Conservation (phyloP, 176 grass and related monocot genomes). For the Alloteropsis semialata region DNA sequence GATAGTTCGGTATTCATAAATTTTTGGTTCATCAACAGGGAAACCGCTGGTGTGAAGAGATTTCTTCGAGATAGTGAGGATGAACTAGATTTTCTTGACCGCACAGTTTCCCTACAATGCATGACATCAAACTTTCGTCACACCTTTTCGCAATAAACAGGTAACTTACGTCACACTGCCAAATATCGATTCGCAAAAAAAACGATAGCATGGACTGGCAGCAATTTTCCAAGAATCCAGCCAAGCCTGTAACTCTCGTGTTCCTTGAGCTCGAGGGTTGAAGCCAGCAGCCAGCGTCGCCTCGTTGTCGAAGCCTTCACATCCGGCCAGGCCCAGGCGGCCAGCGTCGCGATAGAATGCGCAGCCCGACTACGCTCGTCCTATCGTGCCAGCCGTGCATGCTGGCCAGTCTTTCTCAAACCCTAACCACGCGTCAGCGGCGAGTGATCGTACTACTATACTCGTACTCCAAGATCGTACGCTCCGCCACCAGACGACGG, state of each 20-base stretch:
- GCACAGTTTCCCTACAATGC: not conserved
- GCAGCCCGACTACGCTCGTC: not conserved
- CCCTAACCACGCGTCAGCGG: not conserved
- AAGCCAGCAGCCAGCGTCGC: not conserved
- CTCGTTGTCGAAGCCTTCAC: slow-evolving; percentile 27
- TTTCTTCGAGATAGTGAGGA: no score
- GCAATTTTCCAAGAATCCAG: not conserved
- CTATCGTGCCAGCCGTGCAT: not conserved
- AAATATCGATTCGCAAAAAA: not conserved
- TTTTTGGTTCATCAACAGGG: no score
- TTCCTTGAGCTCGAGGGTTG: not conserved
- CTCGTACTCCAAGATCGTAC: not conserved
- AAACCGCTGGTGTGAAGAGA: no score
- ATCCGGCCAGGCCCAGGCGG: not conserved
- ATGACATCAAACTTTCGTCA: not conserved
- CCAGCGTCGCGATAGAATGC: not conserved
- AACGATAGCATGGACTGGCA: not conserved
- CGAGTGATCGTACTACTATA: not conserved
- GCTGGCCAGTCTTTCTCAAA: not conserved
- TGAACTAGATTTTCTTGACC: no score
- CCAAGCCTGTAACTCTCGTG: not conserved
- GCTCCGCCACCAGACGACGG: not conserved
- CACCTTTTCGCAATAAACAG: not conserved
- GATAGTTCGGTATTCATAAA: no score
- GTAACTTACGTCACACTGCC: not conserved